A percentile compares a stretch with the other conserved stretches of the same genome.
Evolutionary conservation across 2,329 filamentous ascomycete genomes (phyloP).

Genomic region (Penicillium freii): DNA sequence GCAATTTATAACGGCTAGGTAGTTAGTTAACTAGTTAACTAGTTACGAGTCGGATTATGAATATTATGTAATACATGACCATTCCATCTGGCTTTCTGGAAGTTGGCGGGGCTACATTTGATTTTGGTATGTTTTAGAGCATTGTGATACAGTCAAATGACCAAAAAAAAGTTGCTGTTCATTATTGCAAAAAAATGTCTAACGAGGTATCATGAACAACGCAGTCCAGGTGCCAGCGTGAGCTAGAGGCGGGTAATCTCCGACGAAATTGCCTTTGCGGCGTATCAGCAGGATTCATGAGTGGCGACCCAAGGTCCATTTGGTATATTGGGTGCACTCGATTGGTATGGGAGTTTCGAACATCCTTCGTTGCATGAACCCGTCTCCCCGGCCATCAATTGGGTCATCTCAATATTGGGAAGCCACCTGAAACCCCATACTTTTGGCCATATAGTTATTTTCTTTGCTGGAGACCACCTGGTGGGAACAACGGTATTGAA

Average conservation of each 20-base stretch:
- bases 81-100: too few relatives aligned
- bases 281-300: constrained; percentile 2
- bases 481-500: constrained; percentile 17
- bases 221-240: constrained; percentile 3
- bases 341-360: neutral
- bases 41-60: too few relatives aligned
- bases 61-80: too few relatives aligned
- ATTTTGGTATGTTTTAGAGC: neutral
- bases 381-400: neutral
- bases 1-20: too few relatives aligned
- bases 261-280: neutral
- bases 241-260: constrained; percentile 2
- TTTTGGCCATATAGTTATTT: constrained; percentile 10
- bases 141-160: neutral
- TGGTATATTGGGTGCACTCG: neutral
- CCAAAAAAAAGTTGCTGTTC: constrained; percentile 1
- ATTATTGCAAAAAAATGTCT: constrained; percentile 8
- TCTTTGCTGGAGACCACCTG: constrained; percentile 11
- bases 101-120: neutral
- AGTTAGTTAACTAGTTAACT: too few relatives aligned
- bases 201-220: constrained; percentile 12
- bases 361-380: neutral
- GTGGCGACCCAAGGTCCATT: neutral
- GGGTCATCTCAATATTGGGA: neutral
- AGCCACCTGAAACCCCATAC: constrained; percentile 5